These are phyloP conservation scores for Ulvella scutata DNA, from an alignment of 139 green algal genomes.

Conservation along the genomic window DNA sequence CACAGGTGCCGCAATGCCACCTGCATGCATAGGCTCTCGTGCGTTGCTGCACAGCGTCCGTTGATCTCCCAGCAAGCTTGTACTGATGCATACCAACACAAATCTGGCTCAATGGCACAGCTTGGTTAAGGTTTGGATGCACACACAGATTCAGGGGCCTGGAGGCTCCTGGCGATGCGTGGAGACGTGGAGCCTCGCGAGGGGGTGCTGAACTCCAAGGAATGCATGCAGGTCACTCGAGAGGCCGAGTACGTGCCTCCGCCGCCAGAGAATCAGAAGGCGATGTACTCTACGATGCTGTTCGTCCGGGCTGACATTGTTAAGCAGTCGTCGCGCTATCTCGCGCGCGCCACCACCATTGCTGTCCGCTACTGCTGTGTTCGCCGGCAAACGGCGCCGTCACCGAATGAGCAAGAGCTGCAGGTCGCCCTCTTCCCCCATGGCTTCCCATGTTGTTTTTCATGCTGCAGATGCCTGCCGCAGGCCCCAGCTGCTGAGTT, in stretches of 20 bases:
- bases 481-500: too few relatives aligned
- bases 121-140: too few relatives aligned
- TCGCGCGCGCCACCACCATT: slow-evolving; percentile 72
- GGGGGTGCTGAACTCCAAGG: too few relatives aligned
- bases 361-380: slow-evolving; percentile 68
- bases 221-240: slow-evolving; percentile 34
- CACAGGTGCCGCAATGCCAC: not conserved
- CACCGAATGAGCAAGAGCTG: slow-evolving; percentile 37
- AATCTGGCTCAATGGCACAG: too few relatives aligned
- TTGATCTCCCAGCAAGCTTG: too few relatives aligned
- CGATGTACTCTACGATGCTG: slow-evolving; percentile 87
- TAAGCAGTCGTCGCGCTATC: slow-evolving; percentile 17
- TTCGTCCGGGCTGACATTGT: slow-evolving; percentile 80
- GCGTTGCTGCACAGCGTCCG: too few relatives aligned
- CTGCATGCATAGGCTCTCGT: too few relatives aligned
- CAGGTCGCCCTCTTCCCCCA: slow-evolving; percentile 20
- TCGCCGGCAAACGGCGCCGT: slow-evolving; percentile 58
- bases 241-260: slow-evolving; percentile 71
- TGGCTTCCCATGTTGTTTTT: too few relatives aligned
- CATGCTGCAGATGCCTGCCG: too few relatives aligned
- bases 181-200: too few relatives aligned
- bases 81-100: not conserved
- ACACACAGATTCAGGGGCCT: too few relatives aligned
- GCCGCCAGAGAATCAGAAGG: slow-evolving; percentile 67
- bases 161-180: too few relatives aligned